phyloP scores from a whole-genome alignment of 768 basidiomycete genomes.

The Amyloporia xantha region DNA sequence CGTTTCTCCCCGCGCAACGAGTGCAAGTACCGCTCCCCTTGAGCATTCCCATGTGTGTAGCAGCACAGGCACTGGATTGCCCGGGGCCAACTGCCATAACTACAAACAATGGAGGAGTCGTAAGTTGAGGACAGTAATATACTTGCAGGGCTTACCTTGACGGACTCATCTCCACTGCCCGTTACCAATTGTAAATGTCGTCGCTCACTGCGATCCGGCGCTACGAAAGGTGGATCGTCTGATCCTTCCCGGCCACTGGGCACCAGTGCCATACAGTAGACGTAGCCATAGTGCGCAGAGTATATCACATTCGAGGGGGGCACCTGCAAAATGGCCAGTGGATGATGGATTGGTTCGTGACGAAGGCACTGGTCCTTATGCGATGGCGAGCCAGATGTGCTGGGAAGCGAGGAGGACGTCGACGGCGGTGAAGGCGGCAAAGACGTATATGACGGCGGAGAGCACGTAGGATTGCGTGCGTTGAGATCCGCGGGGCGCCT shows the following conservation, averaged over 20 bases:
- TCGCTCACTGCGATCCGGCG: conserved; percentile 12
- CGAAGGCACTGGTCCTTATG: conserved; percentile 4
- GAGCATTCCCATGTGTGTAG: conserved; percentile 64
- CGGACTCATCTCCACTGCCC: conserved; percentile 85
- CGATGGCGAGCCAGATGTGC: conserved; percentile 1
- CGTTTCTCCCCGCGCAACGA: conserved; percentile 69
- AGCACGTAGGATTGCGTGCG: conserved; percentile 46
- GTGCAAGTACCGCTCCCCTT: conserved; percentile 78
- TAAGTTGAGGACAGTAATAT: too few relatives aligned
- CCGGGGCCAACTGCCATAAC: conserved; percentile 59
- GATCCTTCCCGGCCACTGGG: conserved; percentile 34
- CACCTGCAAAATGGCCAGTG: conserved; percentile 44
- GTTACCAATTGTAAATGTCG: conserved; percentile 46
- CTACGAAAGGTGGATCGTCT: conserved; percentile 21
- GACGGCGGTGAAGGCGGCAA: conserved; percentile 7
- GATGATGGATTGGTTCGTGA: conserved; percentile 8
- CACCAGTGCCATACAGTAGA: conserved; percentile 71
- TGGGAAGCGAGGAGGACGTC: conserved; percentile 2
- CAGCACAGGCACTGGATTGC: conserved; percentile 33
- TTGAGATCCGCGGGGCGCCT: conserved; percentile 61
- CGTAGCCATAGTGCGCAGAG: conserved; percentile 91
- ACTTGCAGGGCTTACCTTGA: conserved; percentile 53
- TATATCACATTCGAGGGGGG: conserved; percentile 67
- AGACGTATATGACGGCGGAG: conserved; percentile 26
- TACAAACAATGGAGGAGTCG: too few relatives aligned